A percentile compares a stretch with the other conserved stretches of the same genome.
Evolutionary conservation across 768 basidiomycete genomes (phyloP).

Genomic region (Russula dissimulans): DNA sequence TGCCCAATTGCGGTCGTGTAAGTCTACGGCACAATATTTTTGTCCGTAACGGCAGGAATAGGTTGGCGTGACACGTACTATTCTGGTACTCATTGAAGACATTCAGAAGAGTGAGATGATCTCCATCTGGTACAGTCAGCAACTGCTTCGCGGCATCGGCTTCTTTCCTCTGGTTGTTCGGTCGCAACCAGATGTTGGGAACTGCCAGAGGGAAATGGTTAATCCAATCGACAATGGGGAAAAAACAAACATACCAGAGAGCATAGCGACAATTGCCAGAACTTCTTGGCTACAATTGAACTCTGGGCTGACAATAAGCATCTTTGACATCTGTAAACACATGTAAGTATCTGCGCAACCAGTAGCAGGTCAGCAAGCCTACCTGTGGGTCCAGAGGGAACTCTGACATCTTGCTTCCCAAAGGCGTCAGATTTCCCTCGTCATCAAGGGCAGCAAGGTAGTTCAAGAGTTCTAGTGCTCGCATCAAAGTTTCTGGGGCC

Average conservation of each 20-base stretch:
- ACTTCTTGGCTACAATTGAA: conserved; percentile 96
- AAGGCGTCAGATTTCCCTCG: conserved; percentile 78
- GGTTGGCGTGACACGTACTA: conserved; percentile 39
- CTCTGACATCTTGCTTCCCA: conserved; percentile 92
- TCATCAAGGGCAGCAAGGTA: conserved; percentile 90
- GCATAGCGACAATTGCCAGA: conserved; percentile 90
- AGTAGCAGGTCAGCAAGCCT: neutral
- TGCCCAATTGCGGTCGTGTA: conserved; percentile 76
- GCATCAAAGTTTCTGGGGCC: conserved; percentile 94
- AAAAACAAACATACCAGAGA: conserved; percentile 57
- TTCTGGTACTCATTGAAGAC: conserved; percentile 88
- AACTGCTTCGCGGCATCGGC: conserved; percentile 88
- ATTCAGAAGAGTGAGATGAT: conserved; percentile 90
- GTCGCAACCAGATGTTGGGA: conserved; percentile 91
- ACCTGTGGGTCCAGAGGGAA: conserved; percentile 99
- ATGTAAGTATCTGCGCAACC: neutral
- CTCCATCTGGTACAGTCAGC: conserved; percentile 89
- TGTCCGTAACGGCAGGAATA: neutral
- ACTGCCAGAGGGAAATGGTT: conserved; percentile 35
- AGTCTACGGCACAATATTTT: neutral
- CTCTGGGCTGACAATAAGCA: conserved; percentile 89
- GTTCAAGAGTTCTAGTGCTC: conserved; percentile 89
- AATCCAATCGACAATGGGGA: neutral
- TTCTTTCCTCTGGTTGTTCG: conserved; percentile 77
- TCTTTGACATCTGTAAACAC: conserved; percentile 64